A percentile compares a stretch with the other conserved stretches of the same genome.
Conservation (phyloP, 2,329 filamentous ascomycete species). For the Byssochlamys sp. region DNA sequence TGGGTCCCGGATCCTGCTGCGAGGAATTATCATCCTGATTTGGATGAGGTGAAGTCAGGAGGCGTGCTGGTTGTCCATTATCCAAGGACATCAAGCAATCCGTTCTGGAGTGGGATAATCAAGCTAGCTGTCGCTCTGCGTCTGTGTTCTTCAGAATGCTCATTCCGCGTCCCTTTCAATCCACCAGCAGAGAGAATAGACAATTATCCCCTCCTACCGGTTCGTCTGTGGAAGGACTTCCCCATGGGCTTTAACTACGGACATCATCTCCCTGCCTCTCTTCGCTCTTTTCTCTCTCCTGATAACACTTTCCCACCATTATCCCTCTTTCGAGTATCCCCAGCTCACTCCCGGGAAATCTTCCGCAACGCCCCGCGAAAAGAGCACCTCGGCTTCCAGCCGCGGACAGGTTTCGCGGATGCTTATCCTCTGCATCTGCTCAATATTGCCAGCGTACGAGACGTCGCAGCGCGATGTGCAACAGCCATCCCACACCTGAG, state of each 20-base stretch:
- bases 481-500: constrained; percentile 35
- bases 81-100: constrained; percentile 18
- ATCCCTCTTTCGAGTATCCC: constrained; percentile 46
- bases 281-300: constrained; percentile 38
- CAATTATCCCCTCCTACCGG: constrained; percentile 36
- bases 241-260: constrained; percentile 34
- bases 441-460: constrained; percentile 45
- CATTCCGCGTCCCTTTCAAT: constrained; percentile 45
- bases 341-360: constrained; percentile 38
- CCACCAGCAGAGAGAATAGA: constrained; percentile 35
- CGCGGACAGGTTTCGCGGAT: constrained; percentile 48
- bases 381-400: constrained; percentile 43
- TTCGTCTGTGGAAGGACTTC: constrained; percentile 49
- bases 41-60: constrained; percentile 41
- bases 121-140: constrained; percentile 20
- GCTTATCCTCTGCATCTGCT: constrained; percentile 51
- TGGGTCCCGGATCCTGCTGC: constrained; percentile 47
- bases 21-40: constrained; percentile 31
- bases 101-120: constrained; percentile 6
- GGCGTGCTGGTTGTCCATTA: constrained; percentile 47
- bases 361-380: constrained; percentile 46
- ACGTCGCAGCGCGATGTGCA: constrained; percentile 38
- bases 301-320: constrained; percentile 32
- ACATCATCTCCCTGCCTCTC: constrained; percentile 36
- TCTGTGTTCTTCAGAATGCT: constrained; percentile 28